Conservation (phyloP, 164 flowering plant species). For the Tinospora cordifolia region DNA sequence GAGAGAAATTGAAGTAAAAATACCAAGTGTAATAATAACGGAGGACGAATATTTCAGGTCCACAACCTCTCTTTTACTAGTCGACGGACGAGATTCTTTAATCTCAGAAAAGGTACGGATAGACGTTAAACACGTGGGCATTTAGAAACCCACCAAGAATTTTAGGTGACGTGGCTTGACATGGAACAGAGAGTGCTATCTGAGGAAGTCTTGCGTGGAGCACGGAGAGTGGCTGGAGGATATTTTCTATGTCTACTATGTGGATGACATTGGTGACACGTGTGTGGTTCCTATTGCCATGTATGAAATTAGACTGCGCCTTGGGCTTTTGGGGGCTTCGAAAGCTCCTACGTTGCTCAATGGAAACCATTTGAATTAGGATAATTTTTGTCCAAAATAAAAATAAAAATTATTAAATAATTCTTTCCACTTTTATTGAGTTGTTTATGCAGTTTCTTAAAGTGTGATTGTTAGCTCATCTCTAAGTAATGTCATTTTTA, state of each 20-base stretch:
- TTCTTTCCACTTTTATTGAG: too few relatives aligned
- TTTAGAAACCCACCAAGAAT: too few relatives aligned
- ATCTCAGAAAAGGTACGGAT: not conserved
- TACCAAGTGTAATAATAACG: not conserved
- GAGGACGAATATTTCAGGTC: not conserved
- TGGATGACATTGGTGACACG: not conserved
- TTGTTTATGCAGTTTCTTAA: too few relatives aligned
- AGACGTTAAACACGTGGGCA: not conserved
- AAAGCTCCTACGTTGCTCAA: not conserved
- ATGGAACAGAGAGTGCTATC: not conserved
- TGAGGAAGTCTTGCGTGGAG: not conserved
- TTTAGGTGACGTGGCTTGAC: constrained; percentile 3
- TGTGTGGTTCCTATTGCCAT: not conserved
- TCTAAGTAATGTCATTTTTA: too few relatives aligned
- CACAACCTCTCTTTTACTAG: constrained; percentile 3
- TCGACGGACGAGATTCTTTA: not conserved
- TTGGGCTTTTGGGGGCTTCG: not conserved
- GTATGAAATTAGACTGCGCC: not conserved
- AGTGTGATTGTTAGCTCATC: too few relatives aligned
- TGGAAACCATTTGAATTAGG: not conserved
- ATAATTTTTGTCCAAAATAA: too few relatives aligned
- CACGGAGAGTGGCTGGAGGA: not conserved
- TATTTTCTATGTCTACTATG: not conserved
- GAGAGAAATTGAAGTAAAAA: not conserved
- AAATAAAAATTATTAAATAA: too few relatives aligned